A percentile compares a stretch with the other conserved stretches of the same genome.
These are phyloP conservation scores for Aspergillus felis DNA, from an alignment of 2,329 filamentous ascomycete genomes.

Conservation along the genomic window DNA sequence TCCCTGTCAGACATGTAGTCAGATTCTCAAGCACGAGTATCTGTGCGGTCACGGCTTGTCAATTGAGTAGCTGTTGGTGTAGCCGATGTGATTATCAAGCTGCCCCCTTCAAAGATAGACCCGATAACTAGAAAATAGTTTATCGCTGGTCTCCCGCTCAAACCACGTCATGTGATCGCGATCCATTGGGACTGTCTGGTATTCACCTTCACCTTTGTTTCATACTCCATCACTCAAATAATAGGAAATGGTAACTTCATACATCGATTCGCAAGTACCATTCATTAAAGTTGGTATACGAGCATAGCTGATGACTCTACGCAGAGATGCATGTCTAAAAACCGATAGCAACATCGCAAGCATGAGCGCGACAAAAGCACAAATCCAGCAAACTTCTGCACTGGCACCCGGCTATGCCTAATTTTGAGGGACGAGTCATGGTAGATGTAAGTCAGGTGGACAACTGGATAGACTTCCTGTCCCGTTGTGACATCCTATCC, in stretches of 20 bases:
- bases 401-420: background rate
- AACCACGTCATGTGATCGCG: background rate
- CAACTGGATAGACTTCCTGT: background rate
- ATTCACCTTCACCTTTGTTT: background rate
- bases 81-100: background rate
- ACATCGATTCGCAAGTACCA: background rate
- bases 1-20: slow-evolving; percentile 13
- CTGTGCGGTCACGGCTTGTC: background rate
- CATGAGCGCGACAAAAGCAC: background rate
- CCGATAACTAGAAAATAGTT: background rate
- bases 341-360: background rate
- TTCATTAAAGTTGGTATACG: background rate
- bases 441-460: background rate
- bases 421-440: background rate
- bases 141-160: background rate
- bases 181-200: background rate
- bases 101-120: background rate
- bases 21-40: background rate
- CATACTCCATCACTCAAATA: background rate
- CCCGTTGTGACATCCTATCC: background rate
- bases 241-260: background rate
- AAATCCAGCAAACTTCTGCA: background rate
- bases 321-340: background rate
- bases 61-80: background rate
- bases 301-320: background rate